Conservation (phyloP, 345 rosid genomes). For the Salix suchowensis region DNA sequence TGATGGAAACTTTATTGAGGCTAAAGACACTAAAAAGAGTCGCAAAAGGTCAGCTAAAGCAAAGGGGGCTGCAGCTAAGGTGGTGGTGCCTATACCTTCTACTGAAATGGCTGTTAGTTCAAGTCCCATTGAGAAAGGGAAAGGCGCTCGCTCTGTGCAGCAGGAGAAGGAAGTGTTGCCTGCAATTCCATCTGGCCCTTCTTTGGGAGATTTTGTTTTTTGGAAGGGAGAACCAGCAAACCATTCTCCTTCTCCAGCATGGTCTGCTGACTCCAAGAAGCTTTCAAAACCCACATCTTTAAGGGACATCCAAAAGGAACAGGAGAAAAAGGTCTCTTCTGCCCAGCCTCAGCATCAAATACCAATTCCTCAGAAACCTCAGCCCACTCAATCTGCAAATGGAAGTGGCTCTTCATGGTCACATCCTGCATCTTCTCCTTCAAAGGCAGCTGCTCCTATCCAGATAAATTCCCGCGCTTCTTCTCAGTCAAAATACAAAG, state of each 20-base stretch:
- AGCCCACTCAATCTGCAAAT: slow-evolving; percentile 42
- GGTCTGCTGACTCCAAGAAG: slow-evolving; percentile 76
- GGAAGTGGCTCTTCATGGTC: slow-evolving; percentile 50
- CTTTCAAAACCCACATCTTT: slow-evolving; percentile 60
- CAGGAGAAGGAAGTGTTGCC: slow-evolving; percentile 71
- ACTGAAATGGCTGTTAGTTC: slow-evolving; percentile 48
- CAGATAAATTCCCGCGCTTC: slow-evolving; percentile 51
- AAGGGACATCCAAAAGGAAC: slow-evolving; percentile 91
- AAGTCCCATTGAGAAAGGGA: slow-evolving; percentile 70
- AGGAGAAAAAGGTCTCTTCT: slow-evolving; percentile 57
- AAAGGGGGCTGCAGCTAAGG: slow-evolving; percentile 57
- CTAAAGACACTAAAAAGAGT: slow-evolving; percentile 78
- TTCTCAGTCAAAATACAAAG: slow-evolving; percentile 56
- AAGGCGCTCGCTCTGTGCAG: slow-evolving; percentile 49
- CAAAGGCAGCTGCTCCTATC: slow-evolving; percentile 54
- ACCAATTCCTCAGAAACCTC: slow-evolving; percentile 51
- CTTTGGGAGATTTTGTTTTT: slow-evolving; percentile 91
- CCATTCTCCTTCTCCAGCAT: slow-evolving; percentile 67
- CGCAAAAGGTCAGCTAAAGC: slow-evolving; percentile 89
- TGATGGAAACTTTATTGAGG: slow-evolving; percentile 73
- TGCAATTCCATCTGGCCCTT: slow-evolving; percentile 82
- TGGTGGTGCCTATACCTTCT: slow-evolving; percentile 29
- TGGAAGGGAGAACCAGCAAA: slow-evolving; percentile 71
- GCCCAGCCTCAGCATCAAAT: slow-evolving; percentile 45
- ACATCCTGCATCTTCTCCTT: slow-evolving; percentile 50